Percentiles rank a stretch among this genome's conserved stretches.
These are phyloP conservation scores for Oryza punctata DNA, from an alignment of 176 grass and related monocot species.

Conservation along the genomic window DNA sequence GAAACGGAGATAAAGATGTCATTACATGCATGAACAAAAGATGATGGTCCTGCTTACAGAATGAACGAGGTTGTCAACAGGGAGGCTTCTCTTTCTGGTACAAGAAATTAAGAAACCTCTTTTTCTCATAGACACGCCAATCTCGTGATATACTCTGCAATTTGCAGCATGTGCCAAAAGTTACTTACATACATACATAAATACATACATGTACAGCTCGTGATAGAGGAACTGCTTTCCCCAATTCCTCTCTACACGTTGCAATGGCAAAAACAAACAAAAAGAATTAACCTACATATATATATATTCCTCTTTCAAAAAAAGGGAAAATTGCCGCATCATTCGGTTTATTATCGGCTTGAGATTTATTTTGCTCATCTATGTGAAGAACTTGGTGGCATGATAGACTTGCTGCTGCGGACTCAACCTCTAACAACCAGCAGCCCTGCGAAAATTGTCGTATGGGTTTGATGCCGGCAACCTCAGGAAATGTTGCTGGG, in stretches of 20 bases:
- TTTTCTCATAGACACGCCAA: not conserved
- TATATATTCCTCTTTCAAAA: not conserved
- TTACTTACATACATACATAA: not conserved
- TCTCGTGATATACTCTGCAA: conserved; percentile 31
- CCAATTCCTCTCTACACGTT: conserved; percentile 32
- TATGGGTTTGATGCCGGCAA: conserved; percentile 84
- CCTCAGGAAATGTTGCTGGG: conserved; percentile 57
- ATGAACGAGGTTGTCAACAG: not conserved
- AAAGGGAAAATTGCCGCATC: not conserved
- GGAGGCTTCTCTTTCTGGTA: not conserved
- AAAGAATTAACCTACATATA: conserved; percentile 26
- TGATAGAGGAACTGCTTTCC: conserved; percentile 31
- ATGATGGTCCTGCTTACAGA: conserved; percentile 7
- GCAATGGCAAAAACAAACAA: conserved; percentile 6
- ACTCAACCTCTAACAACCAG: conserved; percentile 20
- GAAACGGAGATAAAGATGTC: not conserved
- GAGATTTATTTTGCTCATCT: not conserved
- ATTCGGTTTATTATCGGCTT: not conserved
- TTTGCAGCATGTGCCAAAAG: conserved; percentile 12
- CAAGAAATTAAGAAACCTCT: not conserved
- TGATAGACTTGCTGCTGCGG: not conserved
- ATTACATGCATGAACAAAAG: not conserved
- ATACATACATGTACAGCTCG: not conserved
- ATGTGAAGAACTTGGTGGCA: not conserved
- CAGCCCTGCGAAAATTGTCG: conserved; percentile 87